Evolutionary conservation across 2,329 filamentous ascomycete genomes (phyloP).

Genomic region (Apiospora marii): DNA sequence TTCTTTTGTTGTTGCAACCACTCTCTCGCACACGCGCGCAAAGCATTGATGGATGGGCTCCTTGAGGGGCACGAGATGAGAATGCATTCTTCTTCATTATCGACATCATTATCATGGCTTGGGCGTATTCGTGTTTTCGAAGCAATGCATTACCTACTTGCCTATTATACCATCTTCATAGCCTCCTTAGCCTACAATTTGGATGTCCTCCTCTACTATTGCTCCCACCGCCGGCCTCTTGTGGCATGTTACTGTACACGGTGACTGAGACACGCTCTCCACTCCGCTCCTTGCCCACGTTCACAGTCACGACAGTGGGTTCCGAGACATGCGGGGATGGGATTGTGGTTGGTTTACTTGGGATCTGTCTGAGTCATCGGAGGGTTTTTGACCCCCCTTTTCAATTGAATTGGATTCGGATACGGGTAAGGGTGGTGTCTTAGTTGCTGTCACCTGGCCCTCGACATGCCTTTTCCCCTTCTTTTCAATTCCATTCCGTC

Average conservation of each 20-base stretch:
- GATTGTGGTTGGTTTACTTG: not conserved
- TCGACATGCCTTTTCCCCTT: no score
- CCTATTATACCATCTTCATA: not conserved
- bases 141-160: not conserved
- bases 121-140: not conserved
- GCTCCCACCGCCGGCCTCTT: not conserved
- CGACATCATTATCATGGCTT: not conserved
- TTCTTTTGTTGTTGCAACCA: not conserved
- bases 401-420: no score
- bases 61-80: not conserved
- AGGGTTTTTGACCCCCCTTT: not conserved
- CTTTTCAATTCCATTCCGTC: no score
- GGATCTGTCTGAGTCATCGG: constrained; percentile 7
- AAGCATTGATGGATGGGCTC: not conserved
- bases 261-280: no score
- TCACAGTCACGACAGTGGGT: not conserved
- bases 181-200: not conserved
- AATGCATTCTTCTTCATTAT: not conserved
- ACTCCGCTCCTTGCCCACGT: not conserved
- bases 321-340: not conserved
- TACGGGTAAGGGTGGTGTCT: no score
- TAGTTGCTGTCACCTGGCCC: no score
- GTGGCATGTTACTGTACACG: not conserved
- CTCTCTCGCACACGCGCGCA: not conserved
- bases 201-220: not conserved